Base-by-base conservation (phyloP, 2,329 filamentous ascomycete genomes). In the Fusarium veterinarium region DNA sequence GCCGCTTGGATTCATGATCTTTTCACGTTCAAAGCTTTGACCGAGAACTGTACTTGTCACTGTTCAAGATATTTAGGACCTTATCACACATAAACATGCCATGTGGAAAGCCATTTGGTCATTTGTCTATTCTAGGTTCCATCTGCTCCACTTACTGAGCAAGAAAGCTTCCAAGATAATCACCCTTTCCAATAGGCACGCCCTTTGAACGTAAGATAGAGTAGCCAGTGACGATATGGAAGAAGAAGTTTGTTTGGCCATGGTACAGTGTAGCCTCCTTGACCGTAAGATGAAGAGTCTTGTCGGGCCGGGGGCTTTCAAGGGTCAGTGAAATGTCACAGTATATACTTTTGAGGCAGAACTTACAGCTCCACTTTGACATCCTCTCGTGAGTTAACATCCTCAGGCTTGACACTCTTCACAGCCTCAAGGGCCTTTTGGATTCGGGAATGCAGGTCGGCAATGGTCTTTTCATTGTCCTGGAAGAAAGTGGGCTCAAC, bases 401-500 rank as follows among this genome's bases (percentile, higher is more conserved):
- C 51, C 10, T 61, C 51, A 9, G 59, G 59, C 25, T 58, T 58
- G 8, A 61, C 33, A 1, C 6, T 5, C 33, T 33, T 45, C 1
- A 58, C 33, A 8, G 31, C 31, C 12, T 58, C 51, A 19, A 61
- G 25, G 20, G 59, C 40, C 1, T 58, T 61, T 23, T 58, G 25
- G 3, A 61, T 20, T 11, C 59, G n/a, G 0, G 51, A 31, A 23
- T 45, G 59, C 13, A 61, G 25, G 17, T 61, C 59, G 14, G 40
- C 59, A 38, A 61, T 37, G 11, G 51, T 61, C 51, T 61, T 58
- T 28, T 73, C 68, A 1, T 69, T 59, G 8, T 67, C 51, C 25
- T 73, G 68, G 2, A 65, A 60, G 0, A 69, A 53, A 4, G 40
- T 62, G 1, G 67, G 64, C 48, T 76, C 71, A 12, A 58, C 46